Base-by-base conservation (phyloP, 306 rosid species). In the Ceratonia siliqua region DNA sequence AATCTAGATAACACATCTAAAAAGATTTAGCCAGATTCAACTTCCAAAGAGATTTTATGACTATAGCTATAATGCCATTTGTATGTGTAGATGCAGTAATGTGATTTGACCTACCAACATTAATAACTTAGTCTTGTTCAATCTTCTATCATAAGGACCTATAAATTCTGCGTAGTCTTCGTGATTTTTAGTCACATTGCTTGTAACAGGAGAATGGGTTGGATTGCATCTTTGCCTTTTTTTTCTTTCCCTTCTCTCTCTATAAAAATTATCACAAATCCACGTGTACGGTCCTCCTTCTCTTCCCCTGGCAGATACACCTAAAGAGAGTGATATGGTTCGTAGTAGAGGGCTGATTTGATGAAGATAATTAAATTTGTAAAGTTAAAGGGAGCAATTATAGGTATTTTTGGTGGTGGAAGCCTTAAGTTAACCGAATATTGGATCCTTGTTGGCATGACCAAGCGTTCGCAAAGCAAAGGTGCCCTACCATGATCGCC, bases 381-480 rank as follows among this genome's bases (percentile, higher is more conserved):
- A 54, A 25, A 18, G 66, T 59, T 62, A 52, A 48, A 64, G 62
- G 20, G 0, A 20, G 62, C 18, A 54, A 76, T 65, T 45, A 63
- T 70, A 15, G 12, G 46, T 52, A 17, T 5, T 5, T 21, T 15
- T 9, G 48, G 57, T 15, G 67, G 30, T 39, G 21, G 62, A 38
- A 78, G 20, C 75, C 72, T 63, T 32, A 14, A 6, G 30, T 39
- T 21, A 41, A 72, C 20, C 41, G 65, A 55, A 61, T 33, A 63
- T 63, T 36, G 68, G 5, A 27, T 79, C 74, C 46, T 65, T 45
- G 74, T 65, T 79, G 74, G 77, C 74, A 59, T 58, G 55, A 30
- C 25, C 50, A 50, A 73, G 66, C 43, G 6, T 62, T 49, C 76
- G 39, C 50, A 70, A 52, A 61, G 57, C 33, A 28, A 52, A 78